Percentiles rank a stretch among this genome's conserved stretches.
Evolutionary conservation across 495 filamentous ascomycete genomes (phyloP).

Genomic region (Aspergillus sclerotioniger): DNA sequence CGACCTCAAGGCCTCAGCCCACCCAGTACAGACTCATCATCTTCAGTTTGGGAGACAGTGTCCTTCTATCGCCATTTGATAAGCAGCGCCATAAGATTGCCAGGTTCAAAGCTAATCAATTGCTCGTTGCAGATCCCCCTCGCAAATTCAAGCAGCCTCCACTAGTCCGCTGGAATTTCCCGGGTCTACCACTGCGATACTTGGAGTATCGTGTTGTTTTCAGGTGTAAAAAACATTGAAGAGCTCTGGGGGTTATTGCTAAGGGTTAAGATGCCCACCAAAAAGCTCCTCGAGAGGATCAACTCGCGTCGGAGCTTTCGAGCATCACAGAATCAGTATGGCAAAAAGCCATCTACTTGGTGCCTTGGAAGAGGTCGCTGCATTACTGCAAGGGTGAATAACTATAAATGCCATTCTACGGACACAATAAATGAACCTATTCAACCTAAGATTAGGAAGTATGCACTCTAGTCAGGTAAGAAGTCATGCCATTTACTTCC

Average conservation of each 20-base stretch:
- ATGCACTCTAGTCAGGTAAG: no score
- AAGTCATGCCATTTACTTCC: no score
- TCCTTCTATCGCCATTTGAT: background rate
- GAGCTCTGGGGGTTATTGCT: constrained; percentile 41
- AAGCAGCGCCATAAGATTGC: background rate
- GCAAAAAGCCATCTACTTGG: background rate
- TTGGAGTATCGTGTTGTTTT: constrained; percentile 43
- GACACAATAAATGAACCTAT: no score
- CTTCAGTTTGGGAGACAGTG: background rate
- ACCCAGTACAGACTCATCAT: background rate
- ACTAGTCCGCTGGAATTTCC: background rate
- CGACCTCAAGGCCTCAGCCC: background rate
- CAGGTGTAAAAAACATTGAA: constrained; percentile 35
- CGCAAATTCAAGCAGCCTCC: no score
- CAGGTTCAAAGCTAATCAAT: background rate
- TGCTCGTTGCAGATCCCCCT: background rate
- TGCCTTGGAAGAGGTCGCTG: no score
- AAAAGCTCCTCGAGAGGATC: constrained; percentile 6
- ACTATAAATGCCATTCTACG: no score
- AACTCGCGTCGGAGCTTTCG: constrained; percentile 7
- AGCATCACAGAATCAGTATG: background rate
- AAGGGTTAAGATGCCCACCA: constrained; percentile 17
- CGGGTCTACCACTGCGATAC: constrained; percentile 30
- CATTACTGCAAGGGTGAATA: no score
- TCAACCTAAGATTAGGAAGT: no score